Evolutionary conservation across 2,329 filamentous ascomycete species (phyloP).

Genomic region (Aspergillus sp.): DNA sequence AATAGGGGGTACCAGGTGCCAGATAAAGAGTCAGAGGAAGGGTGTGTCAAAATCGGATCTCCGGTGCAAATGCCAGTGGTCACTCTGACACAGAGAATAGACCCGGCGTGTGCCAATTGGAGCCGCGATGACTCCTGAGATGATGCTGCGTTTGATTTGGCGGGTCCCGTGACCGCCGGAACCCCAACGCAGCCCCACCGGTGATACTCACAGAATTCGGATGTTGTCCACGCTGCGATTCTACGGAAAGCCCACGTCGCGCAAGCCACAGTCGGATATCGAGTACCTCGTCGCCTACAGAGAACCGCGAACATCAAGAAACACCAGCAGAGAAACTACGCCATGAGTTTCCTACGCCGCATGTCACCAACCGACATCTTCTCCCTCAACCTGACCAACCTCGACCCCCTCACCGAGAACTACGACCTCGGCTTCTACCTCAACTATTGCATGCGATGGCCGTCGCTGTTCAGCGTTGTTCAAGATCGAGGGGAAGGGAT

Average conservation of each 20-base stretch:
- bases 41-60: background rate
- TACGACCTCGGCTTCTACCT: conserved; percentile 95
- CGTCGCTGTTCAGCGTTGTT: conserved; percentile 84
- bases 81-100: no score
- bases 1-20: background rate
- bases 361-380: conserved; percentile 80
- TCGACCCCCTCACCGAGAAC: conserved; percentile 95
- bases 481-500: conserved; percentile 81
- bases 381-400: conserved; percentile 86
- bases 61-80: background rate
- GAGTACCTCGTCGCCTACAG: no score
- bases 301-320: background rate
- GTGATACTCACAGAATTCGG: background rate
- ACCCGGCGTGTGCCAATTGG: no score
- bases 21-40: background rate
- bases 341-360: conserved; percentile 75
- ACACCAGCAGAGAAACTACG: conserved; percentile 6
- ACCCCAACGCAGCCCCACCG: conserved; percentile 10
- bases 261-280: background rate
- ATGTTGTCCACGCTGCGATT: background rate
- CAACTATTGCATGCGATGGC: conserved; percentile 93
- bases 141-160: background rate
- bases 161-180: conserved; percentile 18
- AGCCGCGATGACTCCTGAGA: no score
- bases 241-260: background rate